phyloP scores from a whole-genome alignment of 75 land plant species.

The Chamaecyparis obtusa region DNA sequence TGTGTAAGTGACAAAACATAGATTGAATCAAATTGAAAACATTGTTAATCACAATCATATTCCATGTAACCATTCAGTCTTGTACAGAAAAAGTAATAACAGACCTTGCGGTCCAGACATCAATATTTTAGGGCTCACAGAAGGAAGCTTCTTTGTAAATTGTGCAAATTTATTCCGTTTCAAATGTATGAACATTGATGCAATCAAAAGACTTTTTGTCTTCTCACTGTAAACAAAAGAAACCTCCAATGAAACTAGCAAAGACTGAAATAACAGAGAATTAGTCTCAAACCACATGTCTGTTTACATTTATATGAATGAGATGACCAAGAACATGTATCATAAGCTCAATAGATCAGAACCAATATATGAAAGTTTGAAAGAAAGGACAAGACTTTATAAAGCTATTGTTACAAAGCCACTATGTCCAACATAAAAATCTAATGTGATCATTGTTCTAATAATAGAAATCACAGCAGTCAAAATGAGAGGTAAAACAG shows the following conservation, averaged over 20 bases:
- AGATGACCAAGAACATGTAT: neutral
- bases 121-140: conserved; percentile 6
- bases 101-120: neutral
- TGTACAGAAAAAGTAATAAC: conserved; percentile 13
- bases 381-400: neutral
- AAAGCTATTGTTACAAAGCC: conserved; percentile 24
- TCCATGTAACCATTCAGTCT: neutral
- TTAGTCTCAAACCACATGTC: too few species aligned
- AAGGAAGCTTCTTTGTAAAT: conserved; percentile 46
- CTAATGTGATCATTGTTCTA: too few species aligned
- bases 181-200: conserved; percentile 59
- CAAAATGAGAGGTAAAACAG: neutral
- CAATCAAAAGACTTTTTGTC: conserved; percentile 63
- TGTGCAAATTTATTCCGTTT: conserved; percentile 53
- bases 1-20: neutral
- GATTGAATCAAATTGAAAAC: neutral
- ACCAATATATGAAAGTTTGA: neutral
- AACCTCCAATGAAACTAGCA: neutral
- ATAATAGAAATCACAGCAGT: neutral
- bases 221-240: conserved; percentile 51
- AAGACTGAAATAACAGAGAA: neutral
- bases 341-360: neutral
- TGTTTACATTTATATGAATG: too few species aligned
- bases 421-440: neutral
- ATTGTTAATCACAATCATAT: neutral